Base-by-base conservation (phyloP, 805 yeast species). In the Yarrowia keelungensis region DNA sequence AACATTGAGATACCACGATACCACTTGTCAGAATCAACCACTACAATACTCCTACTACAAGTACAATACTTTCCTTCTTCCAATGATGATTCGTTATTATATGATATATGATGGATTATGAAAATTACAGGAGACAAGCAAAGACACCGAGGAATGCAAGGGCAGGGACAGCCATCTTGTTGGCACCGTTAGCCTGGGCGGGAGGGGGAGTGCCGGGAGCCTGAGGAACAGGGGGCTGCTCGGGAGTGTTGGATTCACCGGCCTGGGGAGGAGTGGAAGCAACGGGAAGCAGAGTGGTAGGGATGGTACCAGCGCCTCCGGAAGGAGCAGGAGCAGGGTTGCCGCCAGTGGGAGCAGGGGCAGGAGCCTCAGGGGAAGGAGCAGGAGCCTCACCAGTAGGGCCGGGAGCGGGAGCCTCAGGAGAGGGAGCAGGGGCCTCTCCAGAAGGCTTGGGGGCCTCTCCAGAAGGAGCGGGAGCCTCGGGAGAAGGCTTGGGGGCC, bases 121-220 rank as follows among this genome's bases (percentile, higher is more conserved):
- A 14, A 35, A 35, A n/a, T 59, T 59, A 59, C 42, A 59, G 65
- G 50, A 59, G 65, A 36, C 46, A 59, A 5, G 51, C 65, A 45
- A 59, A 59, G 7, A 42, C 65, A 16, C 65, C 45, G 35, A 36
- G 51, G 15, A 59, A 43, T 16, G 65, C 65, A 16, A 59, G 65
- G 16, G 65, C 65, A 14, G 65, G 51, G 42, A 59, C 51, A 35
- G 65, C 65, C 65, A 59, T 59, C 51, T 59, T 59, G 65, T 43
- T 43, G 42, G 65, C 65, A 15, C 42, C 32, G 65, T 59, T 59
- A 45, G 65, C 65, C 65, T 59, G 65, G 19, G 16, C 51, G 22
- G 65, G 65, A 19, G 65, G 65, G 3, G 32, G 35, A 16, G 65
- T 36, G 35, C 65, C 65, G 16, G 65, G n/a, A 15, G 65, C 32